Base-by-base conservation (phyloP, 805 yeast genomes). In the Myxozyma vanderwaltii region DNA sequence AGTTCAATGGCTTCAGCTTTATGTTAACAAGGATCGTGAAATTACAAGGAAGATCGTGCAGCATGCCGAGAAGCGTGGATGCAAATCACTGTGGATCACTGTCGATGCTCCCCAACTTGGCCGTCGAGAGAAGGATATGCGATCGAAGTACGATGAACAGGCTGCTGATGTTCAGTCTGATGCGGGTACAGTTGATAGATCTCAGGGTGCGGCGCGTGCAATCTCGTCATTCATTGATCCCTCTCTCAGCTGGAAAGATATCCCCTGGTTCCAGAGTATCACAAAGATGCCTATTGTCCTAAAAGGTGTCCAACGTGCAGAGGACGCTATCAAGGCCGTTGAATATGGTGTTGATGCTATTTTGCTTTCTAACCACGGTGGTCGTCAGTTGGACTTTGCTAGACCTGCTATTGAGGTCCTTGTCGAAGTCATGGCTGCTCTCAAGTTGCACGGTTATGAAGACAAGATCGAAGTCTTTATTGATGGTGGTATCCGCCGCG, bases 41-140 rank as follows among this genome's bases (percentile, higher is more conserved):
- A 77, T 84, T 54, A 82, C 91, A 35, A 76, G 77, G 52, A 74
- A 79, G 33, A 77, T 86, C 63, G 82, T 91, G n/a, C 78, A 79
- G 67, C 85, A 85, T 67, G 94, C 90, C 15, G 91, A 87, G 71
- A 69, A 75, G 51, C 76, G 87, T 55, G 95, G 96, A 0, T 80
- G 88, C 72, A 86, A 86, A 68, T 96, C 94, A 2, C 77, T 91
- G 35, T 90, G 90, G 70, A 83, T 91, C 64, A 91, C 97, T 0
- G 96, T 89, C 6, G 97, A 91, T 77, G 96, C 97, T 0, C 97
- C 97, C 5, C 86, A 88, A 62, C 78, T 91, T 44, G 97, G 97
- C 13, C 83, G 94, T 63, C 83, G 97, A 67, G 97, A 91, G 73
- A 91, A 89, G 73, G 96, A 90, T 69, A 82, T 83, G 83, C 81